Evolutionary conservation across 768 basidiomycete genomes (phyloP).

Genomic region (Chlorophyllum brunneum): DNA sequence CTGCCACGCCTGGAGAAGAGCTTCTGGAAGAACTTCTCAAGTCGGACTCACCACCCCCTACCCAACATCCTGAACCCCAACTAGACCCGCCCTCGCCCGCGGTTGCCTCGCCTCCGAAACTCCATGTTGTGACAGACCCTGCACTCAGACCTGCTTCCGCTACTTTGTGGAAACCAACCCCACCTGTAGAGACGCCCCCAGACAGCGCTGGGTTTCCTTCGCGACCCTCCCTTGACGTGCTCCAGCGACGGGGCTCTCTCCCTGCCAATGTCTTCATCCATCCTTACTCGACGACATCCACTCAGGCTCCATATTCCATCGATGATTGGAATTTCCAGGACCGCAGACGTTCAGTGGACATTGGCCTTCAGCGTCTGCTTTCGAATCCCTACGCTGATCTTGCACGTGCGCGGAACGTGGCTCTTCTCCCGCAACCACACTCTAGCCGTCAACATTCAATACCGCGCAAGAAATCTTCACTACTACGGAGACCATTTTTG

Average conservation of each 20-base stretch:
- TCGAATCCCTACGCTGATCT: constrained; percentile 45
- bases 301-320: constrained; percentile 33
- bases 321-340: constrained; percentile 40
- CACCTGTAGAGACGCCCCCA: constrained; percentile 32
- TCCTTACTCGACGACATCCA: constrained; percentile 20
- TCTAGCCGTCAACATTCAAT: constrained; percentile 17
- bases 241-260: constrained; percentile 52
- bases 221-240: constrained; percentile 30
- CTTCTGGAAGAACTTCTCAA: constrained; percentile 9
- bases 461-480: constrained; percentile 14
- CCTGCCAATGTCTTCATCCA: constrained; percentile 40
- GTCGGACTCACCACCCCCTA: background rate
- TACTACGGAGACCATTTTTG: constrained; percentile 10
- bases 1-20: constrained; percentile 11
- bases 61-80: constrained; percentile 2
- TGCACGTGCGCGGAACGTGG: constrained; percentile 50
- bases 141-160: constrained; percentile 13
- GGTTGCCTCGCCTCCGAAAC: constrained; percentile 34
- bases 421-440: constrained; percentile 26
- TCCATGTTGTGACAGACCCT: constrained; percentile 35
- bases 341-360: constrained; percentile 42
- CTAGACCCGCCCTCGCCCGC: constrained; percentile 26
- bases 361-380: constrained; percentile 46
- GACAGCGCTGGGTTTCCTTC: constrained; percentile 29
- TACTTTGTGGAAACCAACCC: constrained; percentile 24